Evolutionary conservation across 2,329 filamentous ascomycete species (phyloP), one percentile per base, ranked within the genome.

Genomic region (Xylariales sp.): DNA sequence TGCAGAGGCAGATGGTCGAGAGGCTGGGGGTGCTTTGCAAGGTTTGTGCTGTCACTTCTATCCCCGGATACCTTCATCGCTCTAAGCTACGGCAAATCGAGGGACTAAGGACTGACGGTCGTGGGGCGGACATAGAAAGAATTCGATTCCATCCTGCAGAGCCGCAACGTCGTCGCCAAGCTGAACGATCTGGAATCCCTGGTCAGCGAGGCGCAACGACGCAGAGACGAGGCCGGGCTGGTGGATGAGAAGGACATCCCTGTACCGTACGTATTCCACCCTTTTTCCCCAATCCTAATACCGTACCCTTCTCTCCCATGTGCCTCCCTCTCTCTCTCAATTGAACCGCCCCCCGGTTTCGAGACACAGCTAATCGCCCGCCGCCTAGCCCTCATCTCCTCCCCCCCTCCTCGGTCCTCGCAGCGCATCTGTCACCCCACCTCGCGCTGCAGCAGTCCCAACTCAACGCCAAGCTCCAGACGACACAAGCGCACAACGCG

Each of bases 121-220:
- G n/a, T n/a, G n/a, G n/a, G n/a, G n/a, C n/a, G 4, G 10, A 3
- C 16, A 28, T 46, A 74, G 65, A 69, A 68, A 53, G 78, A 82
- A 56, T 83, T 83, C 55, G 70, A 73, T 15, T 65, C 62, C 14
- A 76, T 82, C 43, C 56, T 80, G 44, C 52, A 62, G 14, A 62
- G 66, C 44, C 62, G 78, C 45, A 63, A 69, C 32, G 78, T 82
- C 10, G 69, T 83, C 3, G 63, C 64, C 28, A 71, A 71, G 45
- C 65, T 83, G 8, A 83, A 83, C 56, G 70, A 76, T 56, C 67
- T 82, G 5, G 79, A 83, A 53, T 61, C 51, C 19, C 64, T 83
- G 11, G 67, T 79, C 37, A 63, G 59, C 42, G 74, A 76, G 39
- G 79, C 78, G 4, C 62, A 59, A 36, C 48, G 50, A 40, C 58